Evolutionary conservation across 768 basidiomycete species (phyloP).

Genomic region (Suillus paluster): DNA sequence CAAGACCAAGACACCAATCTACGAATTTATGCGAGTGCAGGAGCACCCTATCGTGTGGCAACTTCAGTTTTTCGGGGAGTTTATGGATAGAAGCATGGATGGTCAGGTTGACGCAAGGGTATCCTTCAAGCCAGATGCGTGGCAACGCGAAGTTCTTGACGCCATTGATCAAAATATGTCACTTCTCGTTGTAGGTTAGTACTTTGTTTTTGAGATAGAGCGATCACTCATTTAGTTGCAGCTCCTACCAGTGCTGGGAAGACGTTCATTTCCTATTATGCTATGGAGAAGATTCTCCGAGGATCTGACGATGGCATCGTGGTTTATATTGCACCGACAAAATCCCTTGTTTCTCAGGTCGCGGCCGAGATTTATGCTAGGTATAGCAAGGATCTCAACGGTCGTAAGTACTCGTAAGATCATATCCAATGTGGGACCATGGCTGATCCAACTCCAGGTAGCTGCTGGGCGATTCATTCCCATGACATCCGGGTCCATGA

Average conservation of each 20-base stretch:
- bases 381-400: conserved; percentile 58
- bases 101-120: conserved; percentile 60
- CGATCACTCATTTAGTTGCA: conserved; percentile 25
- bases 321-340: conserved; percentile 77
- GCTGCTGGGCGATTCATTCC: conserved; percentile 69
- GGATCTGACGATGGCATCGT: conserved; percentile 68
- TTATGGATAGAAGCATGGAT: conserved; percentile 76
- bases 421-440: not conserved
- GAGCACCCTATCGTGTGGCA: conserved; percentile 70
- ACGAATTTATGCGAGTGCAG: conserved; percentile 57
- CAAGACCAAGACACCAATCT: conserved; percentile 41
- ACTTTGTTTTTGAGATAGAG: not conserved
- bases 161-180: conserved; percentile 62
- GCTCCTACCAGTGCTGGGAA: conserved; percentile 77
- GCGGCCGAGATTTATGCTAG: conserved; percentile 77
- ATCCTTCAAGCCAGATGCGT: conserved; percentile 67
- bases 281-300: conserved; percentile 71
- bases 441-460: conserved; percentile 42
- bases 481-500: conserved; percentile 67
- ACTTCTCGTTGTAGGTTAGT: conserved; percentile 67
- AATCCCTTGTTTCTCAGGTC: conserved; percentile 72
- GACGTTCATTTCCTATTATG: conserved; percentile 78
- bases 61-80: conserved; percentile 69
- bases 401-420: conserved; percentile 39
- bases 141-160: conserved; percentile 72